Base-by-base conservation (phyloP, 805 yeast genomes). In the Pichia pseudocactophila region DNA sequence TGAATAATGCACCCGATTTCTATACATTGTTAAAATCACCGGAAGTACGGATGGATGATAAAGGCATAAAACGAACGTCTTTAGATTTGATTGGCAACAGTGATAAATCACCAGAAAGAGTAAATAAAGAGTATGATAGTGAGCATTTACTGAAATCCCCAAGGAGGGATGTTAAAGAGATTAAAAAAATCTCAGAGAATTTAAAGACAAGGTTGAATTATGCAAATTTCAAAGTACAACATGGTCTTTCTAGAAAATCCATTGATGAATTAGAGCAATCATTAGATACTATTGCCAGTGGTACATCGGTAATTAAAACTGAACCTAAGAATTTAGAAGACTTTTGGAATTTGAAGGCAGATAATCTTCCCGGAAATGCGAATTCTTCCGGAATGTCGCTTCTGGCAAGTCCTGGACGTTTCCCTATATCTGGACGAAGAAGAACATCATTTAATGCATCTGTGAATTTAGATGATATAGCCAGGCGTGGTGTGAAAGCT, bases 21-120 rank as follows among this genome's bases (percentile, higher is more conserved):
- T 64, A 63, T 47, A 49, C 58, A 26, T 49, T 64, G 16, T 48
- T 64, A 17, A 62, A 59, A 46, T 60, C 67, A 3, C 68, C 68
- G 4, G 66, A 62, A 27, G 52, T 47, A 13, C 42, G 43, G 28
- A 36, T 31, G 16, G 44, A 37, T 17, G 43, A 37, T 16, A 28
- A 45, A 25, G 37, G 43, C 9, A 19, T 60, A 25, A 63, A 62
- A 44, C 44, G 61, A 44, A 50, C 62, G 25, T 61, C 68, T 1
- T 44, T 59, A 30, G 66, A 62, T 30, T 49, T 62, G 19, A 54
- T 56, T 45, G 54, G 54, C 30, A 54, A 58, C 7, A 52, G 58
- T 41, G 37, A 34, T 10, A 50, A 44, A 37, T 51, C 59, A 4
- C 60, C 61, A 1, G 57, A 54, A 19, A 51, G 36, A 38, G 39